Evolutionary conservation across 805 yeast species (phyloP).

Genomic region (Jamesozyma spencerorum): DNA sequence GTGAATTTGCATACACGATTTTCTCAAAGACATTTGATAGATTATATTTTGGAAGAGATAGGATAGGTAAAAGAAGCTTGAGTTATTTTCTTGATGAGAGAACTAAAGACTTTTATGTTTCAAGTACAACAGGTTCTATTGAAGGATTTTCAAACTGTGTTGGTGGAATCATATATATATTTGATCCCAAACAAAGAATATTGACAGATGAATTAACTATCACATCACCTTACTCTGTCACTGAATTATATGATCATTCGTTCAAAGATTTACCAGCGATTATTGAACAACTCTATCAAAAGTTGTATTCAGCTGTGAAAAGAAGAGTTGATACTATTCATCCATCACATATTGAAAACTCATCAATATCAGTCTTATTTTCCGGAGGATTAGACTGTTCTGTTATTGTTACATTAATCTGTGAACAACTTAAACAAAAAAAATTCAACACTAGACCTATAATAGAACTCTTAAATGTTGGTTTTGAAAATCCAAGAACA

Average conservation of each 20-base stretch:
- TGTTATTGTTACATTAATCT: slow-evolving; percentile 49
- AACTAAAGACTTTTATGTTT: slow-evolving; percentile 34
- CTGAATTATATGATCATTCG: slow-evolving; percentile 15
- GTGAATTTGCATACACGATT: slow-evolving; percentile 71
- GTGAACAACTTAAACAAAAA: slow-evolving; percentile 18
- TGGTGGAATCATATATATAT: slow-evolving; percentile 42
- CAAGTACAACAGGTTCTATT: slow-evolving; percentile 33
- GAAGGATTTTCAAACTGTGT: slow-evolving; percentile 44
- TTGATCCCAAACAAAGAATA: slow-evolving; percentile 22
- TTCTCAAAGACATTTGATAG: slow-evolving; percentile 33
- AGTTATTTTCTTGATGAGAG: slow-evolving; percentile 32
- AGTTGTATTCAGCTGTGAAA: slow-evolving; percentile 34
- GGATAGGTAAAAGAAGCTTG: slow-evolving; percentile 72
- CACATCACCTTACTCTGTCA: slow-evolving; percentile 15
- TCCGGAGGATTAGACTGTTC: slow-evolving; percentile 97
- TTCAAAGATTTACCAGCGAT: slow-evolving; percentile 6
- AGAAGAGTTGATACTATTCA: slow-evolving; percentile 52
- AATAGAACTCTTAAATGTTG: slow-evolving; percentile 82
- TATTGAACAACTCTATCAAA: slow-evolving; percentile 17
- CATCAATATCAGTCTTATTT: slow-evolving; percentile 54
- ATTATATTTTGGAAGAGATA: slow-evolving; percentile 76
- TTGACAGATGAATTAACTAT: slow-evolving; percentile 17
- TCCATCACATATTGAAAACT: slow-evolving; percentile 39
- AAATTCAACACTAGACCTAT: slow-evolving; percentile 7
- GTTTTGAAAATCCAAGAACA: slow-evolving; percentile 83